Evolutionary conservation across 164 flowering plant genomes (phyloP).

Genomic region (Magnolia kwangsiensis): DNA sequence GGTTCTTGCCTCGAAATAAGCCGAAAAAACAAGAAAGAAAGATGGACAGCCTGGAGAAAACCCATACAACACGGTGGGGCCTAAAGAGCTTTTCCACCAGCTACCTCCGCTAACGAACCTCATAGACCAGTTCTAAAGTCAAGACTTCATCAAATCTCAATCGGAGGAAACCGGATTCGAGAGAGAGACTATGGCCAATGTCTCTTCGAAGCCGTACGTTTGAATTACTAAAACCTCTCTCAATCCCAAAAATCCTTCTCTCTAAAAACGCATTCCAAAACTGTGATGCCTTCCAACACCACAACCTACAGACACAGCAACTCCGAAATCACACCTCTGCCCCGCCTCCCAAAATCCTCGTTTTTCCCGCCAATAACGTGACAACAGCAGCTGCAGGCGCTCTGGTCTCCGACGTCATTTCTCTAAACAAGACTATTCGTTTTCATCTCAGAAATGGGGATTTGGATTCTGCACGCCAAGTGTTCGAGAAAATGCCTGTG

Average conservation of each 20-base stretch:
- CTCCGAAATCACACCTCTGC: not conserved
- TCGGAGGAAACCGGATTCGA: no score
- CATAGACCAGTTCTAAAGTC: not conserved
- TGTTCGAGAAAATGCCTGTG: slow-evolving; percentile 19
- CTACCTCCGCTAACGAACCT: no score
- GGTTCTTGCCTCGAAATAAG: no score
- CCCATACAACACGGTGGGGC: no score
- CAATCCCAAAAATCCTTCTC: slow-evolving; percentile 12
- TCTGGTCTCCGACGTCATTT: slow-evolving; percentile 7
- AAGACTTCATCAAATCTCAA: no score
- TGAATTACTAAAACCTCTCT: slow-evolving; percentile 8
- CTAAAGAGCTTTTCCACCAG: no score
- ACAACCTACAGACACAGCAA: no score
- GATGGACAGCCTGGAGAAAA: no score
- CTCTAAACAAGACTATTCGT: slow-evolving; percentile 17
- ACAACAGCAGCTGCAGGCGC: not conserved
- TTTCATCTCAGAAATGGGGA: slow-evolving; percentile 14
- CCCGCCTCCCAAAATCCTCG: not conserved
- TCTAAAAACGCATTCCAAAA: slow-evolving; percentile 9
- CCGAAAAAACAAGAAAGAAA: no score
- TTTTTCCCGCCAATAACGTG: slow-evolving; percentile 22
- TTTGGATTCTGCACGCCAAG: slow-evolving; percentile 13
- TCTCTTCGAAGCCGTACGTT: slow-evolving; percentile 4
- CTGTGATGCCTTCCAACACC: slow-evolving; percentile 13
- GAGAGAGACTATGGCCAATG: slow-evolving; percentile 10